Evolutionary conservation across 768 basidiomycete species (phyloP).

Genomic region (Cystofilobasidium ferigula): DNA sequence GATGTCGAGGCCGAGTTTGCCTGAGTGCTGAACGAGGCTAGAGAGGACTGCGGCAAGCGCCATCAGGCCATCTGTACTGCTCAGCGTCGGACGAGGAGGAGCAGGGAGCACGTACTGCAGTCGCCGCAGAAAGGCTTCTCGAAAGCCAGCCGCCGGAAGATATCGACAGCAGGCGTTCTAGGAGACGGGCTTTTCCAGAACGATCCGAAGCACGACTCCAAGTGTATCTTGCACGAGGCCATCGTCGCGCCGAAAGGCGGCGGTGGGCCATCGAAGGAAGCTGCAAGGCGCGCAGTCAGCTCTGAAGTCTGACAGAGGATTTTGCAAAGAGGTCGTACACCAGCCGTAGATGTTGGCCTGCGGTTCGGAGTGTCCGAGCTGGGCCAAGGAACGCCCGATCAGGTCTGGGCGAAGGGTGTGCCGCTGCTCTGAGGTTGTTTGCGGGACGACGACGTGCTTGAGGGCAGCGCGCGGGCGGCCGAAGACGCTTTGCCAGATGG

Average conservation of each 20-base stretch:
- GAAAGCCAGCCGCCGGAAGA: constrained; percentile 3
- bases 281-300: background rate
- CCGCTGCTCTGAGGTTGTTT: background rate
- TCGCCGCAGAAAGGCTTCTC: constrained; percentile 2
- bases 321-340: background rate
- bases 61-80: background rate
- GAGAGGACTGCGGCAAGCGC: background rate
- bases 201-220: background rate
- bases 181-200: background rate
- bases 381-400: background rate
- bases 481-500: background rate
- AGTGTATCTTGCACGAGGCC: background rate
- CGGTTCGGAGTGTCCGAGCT: background rate
- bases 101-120: background rate
- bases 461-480: background rate
- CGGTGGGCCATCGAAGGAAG: background rate
- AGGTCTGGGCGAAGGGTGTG: background rate
- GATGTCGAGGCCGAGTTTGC: background rate
- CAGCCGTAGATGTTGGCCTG: background rate
- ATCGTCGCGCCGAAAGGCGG: background rate
- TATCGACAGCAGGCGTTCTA: background rate
- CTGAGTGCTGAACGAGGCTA: background rate
- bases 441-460: background rate
- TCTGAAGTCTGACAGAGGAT: too few species aligned
- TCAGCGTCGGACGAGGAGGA: background rate